A percentile compares a stretch with the other conserved stretches of the same genome.
phyloP scores from a whole-genome alignment of 208 protist species.

The Acanthamoeba rhysodes region DNA sequence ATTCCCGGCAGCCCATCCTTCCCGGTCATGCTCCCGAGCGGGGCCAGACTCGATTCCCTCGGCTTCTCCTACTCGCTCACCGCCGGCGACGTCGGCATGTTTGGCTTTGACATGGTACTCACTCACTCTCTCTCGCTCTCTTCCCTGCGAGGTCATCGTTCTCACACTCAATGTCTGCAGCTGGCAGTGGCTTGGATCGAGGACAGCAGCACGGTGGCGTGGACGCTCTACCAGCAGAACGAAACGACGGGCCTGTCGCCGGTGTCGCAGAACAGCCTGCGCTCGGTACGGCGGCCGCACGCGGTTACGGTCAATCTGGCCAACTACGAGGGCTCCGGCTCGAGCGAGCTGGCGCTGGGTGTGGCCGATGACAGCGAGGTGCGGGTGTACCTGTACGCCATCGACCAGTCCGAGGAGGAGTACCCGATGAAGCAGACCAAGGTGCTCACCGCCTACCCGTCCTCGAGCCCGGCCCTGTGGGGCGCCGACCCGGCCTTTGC shows the following conservation, averaged over 20 bases:
- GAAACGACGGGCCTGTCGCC: neutral
- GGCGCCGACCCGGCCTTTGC: neutral
- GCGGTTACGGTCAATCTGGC: constrained; percentile 17
- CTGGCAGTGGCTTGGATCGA: constrained; percentile 22
- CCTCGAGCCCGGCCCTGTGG: neutral
- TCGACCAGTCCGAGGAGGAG: neutral
- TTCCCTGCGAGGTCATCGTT: neutral
- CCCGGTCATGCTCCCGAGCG: neutral
- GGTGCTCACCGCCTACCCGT: neutral
- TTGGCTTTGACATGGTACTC: too few relatives aligned
- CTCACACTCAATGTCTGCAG: neutral
- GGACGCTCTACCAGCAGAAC: neutral
- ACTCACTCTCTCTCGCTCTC: too few relatives aligned
- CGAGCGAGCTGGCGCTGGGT: neutral
- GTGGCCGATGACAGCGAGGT: neutral
- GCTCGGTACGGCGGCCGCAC: neutral
- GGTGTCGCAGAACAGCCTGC: neutral
- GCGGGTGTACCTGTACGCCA: neutral
- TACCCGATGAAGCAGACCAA: constrained; percentile 34
- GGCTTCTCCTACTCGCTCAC: neutral
- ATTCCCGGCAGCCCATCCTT: neutral
- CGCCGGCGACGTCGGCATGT: neutral
- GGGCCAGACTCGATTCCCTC: neutral
- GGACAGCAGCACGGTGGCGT: neutral
- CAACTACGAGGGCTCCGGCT: constrained; percentile 57